These are phyloP conservation scores for Favolaschia claudopus DNA, from an alignment of 768 basidiomycete genomes.

Conservation along the genomic window DNA sequence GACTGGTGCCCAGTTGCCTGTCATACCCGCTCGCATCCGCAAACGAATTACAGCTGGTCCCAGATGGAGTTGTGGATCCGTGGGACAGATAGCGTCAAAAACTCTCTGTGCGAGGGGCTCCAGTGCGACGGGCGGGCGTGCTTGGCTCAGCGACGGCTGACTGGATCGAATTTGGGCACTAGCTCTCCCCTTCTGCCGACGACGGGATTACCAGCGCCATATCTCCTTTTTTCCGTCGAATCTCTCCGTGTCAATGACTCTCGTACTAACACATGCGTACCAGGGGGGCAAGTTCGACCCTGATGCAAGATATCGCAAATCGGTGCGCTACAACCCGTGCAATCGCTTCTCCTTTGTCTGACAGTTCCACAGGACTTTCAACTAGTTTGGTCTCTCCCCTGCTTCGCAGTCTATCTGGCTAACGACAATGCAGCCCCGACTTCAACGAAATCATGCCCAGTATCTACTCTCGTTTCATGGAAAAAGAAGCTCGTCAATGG, in stretches of 20 bases:
- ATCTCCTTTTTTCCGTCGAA: neutral
- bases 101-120: too few relatives aligned
- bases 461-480: slow-evolving; percentile 95
- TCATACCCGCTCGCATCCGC: too few relatives aligned
- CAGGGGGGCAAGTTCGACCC: slow-evolving; percentile 96
- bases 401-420: slow-evolving; percentile 1
- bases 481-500: slow-evolving; percentile 99
- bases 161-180: too few relatives aligned
- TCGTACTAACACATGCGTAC: slow-evolving; percentile 5
- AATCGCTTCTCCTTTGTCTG: neutral
- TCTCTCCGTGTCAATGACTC: slow-evolving; percentile 9
- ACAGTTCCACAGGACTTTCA: slow-evolving; percentile 78
- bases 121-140: too few relatives aligned
- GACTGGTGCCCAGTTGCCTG: too few relatives aligned
- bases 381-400: slow-evolving; percentile 71
- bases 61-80: too few relatives aligned
- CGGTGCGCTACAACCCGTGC: slow-evolving; percentile 60
- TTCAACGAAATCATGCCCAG: slow-evolving; percentile 99
- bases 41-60: too few relatives aligned
- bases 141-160: too few relatives aligned
- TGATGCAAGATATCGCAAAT: slow-evolving; percentile 99
- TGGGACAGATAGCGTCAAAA: too few relatives aligned
- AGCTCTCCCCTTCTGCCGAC: too few relatives aligned
- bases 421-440: slow-evolving; percentile 71
- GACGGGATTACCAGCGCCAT: too few relatives aligned